Conservation (phyloP, 805 yeast genomes). For the Yamadazyma phyllophila region DNA sequence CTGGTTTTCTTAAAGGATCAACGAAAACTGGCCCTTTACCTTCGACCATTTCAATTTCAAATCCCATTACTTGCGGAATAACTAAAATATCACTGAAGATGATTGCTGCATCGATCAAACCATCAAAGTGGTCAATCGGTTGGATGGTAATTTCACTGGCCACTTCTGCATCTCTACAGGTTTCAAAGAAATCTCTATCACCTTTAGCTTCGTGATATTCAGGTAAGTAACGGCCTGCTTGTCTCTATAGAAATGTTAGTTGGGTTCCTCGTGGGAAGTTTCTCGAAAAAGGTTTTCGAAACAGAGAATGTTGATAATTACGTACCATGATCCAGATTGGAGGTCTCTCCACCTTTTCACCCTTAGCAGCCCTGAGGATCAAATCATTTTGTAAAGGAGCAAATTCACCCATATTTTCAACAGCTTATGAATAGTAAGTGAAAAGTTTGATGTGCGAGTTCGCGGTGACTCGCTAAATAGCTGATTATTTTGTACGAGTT, state of each 20-base stretch:
- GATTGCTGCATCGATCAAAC: constrained; percentile 93
- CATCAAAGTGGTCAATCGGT: constrained; percentile 87
- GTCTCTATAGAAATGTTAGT: constrained; percentile 49
- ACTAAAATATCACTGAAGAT: constrained; percentile 94
- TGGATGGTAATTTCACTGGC: constrained; percentile 95
- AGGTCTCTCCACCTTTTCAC: constrained; percentile 90
- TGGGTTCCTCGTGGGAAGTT: too few relatives aligned
- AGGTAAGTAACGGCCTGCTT: constrained; percentile 92
- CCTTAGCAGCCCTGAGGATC: constrained; percentile 87
- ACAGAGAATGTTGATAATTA: constrained; percentile 1
- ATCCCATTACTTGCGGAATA: constrained; percentile 97
- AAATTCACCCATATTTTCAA: constrained; percentile 42
- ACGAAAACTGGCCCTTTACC: constrained; percentile 94
- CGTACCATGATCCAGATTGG: constrained; percentile 94
- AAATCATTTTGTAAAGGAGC: constrained; percentile 85
- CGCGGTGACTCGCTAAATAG: background rate
- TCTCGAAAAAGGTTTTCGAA: too few relatives aligned
- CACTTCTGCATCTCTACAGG: constrained; percentile 92
- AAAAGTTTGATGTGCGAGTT: constrained; percentile 4
- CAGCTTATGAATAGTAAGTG: background rate
- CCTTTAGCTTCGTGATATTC: constrained; percentile 91
- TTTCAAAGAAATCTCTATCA: constrained; percentile 83
- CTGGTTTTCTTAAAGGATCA: constrained; percentile 75
- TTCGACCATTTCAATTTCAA: constrained; percentile 89
- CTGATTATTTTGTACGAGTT: background rate